Percentiles rank a stretch among this genome's conserved stretches.
Conservation (phyloP, 805 yeast species). For the Candida germanica region DNA sequence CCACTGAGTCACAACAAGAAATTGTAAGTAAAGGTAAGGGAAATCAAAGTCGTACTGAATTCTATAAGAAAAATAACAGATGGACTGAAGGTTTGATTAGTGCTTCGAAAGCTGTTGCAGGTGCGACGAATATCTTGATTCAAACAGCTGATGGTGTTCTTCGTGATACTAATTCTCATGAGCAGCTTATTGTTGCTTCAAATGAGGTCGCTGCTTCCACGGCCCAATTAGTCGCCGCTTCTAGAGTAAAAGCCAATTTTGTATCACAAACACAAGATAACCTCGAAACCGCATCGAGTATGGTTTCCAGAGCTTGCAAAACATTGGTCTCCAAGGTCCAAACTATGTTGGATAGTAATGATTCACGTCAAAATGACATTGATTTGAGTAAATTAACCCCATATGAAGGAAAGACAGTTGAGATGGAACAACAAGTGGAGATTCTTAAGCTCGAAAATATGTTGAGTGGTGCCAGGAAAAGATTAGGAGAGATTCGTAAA, state of each 20-base stretch:
- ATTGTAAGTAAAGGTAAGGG: constrained; percentile 73
- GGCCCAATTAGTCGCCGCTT: constrained; percentile 88
- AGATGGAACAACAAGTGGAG: constrained; percentile 92
- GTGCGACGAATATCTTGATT: constrained; percentile 76
- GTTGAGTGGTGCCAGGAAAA: constrained; percentile 67
- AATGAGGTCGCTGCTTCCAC: constrained; percentile 91
- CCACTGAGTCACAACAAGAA: constrained; percentile 78
- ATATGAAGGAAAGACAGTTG: constrained; percentile 79
- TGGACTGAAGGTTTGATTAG: constrained; percentile 94
- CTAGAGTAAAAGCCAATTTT: constrained; percentile 78
- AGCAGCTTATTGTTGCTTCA: constrained; percentile 84
- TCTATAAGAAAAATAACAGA: constrained; percentile 80
- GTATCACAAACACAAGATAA: constrained; percentile 74
- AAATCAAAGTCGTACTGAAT: constrained; percentile 61
- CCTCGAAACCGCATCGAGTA: constrained; percentile 64
- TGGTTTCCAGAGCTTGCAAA: constrained; percentile 75
- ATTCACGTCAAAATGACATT: constrained; percentile 33
- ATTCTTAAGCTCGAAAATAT: constrained; percentile 79
- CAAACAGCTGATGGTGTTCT: constrained; percentile 85
- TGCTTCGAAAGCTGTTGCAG: constrained; percentile 85
- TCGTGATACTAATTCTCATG: constrained; percentile 60
- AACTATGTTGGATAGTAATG: constrained; percentile 45
- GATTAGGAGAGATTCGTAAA: constrained; percentile 80
- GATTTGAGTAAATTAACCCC: constrained; percentile 69
- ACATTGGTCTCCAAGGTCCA: constrained; percentile 69